Percentiles rank a stretch among this genome's conserved stretches.
phyloP scores from a whole-genome alignment of 2,329 filamentous ascomycete species.

The Ophiocordyceps robertsii region DNA sequence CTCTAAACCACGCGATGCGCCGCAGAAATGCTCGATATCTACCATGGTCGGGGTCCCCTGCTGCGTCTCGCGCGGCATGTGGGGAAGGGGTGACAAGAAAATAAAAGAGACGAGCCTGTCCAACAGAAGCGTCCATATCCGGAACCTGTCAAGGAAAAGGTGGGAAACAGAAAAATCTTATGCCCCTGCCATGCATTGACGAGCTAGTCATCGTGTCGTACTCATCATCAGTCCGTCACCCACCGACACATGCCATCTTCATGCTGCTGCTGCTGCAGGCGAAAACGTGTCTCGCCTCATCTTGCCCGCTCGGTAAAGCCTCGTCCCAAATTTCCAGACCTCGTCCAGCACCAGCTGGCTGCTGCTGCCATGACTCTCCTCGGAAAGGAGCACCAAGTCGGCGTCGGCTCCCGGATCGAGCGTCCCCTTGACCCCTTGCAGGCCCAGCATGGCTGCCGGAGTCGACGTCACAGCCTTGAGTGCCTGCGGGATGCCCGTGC shows the following conservation, averaged over 20 bases:
- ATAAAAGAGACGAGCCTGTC: no score
- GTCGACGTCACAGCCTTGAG: conserved; percentile 62
- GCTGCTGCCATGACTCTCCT: conserved; percentile 29
- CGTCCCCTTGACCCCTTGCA: conserved; percentile 53
- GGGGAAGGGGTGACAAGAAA: no score
- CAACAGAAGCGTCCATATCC: no score
- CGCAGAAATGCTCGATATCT: no score
- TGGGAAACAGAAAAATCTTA: neutral
- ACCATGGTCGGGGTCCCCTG: no score
- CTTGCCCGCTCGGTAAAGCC: conserved; percentile 22
- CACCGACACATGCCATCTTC: neutral
- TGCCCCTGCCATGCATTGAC: neutral
- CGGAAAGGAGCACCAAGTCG: conserved; percentile 55
- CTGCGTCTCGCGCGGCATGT: no score
- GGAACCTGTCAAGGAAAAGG: neutral
- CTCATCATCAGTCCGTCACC: neutral
- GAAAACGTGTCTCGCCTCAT: neutral
- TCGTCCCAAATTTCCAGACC: conserved; percentile 66
- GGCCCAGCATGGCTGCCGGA: conserved; percentile 62
- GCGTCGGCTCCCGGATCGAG: conserved; percentile 51
- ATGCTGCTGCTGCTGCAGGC: neutral
- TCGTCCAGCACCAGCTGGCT: conserved; percentile 52
- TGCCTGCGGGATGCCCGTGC: conserved; percentile 52
- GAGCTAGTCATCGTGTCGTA: neutral
- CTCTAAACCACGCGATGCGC: no score